Evolutionary conservation across 148 eudicot genomes (phyloP).

Genomic region (Mesembryanthemum crystallinum): DNA sequence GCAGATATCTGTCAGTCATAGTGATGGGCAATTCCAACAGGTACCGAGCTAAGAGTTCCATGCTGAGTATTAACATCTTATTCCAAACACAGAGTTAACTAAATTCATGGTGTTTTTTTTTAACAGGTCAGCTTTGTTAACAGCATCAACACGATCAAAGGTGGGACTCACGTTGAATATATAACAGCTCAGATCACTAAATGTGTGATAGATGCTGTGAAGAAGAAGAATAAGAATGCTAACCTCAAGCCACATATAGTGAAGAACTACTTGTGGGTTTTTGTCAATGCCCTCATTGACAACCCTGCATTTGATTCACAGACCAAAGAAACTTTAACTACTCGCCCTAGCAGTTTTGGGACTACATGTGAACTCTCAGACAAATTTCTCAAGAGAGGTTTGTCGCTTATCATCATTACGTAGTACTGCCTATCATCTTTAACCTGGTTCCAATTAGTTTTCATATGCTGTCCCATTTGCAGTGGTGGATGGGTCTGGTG

Average conservation of each 20-base stretch:
- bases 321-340: slow-evolving; percentile 90
- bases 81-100: not conserved
- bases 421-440: not conserved
- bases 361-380: slow-evolving; percentile 65
- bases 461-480: not conserved
- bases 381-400: slow-evolving; percentile 79
- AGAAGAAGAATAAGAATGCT: slow-evolving; percentile 71
- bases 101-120: not conserved
- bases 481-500: slow-evolving; percentile 50
- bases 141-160: slow-evolving; percentile 78
- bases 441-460: not conserved
- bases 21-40: slow-evolving; percentile 94
- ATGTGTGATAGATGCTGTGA: slow-evolving; percentile 45
- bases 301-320: slow-evolving; percentile 98
- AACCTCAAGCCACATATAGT: slow-evolving; percentile 66
- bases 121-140: slow-evolving; percentile 94
- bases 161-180: slow-evolving; percentile 96
- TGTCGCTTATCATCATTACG: not conserved
- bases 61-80: too few relatives aligned
- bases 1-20: slow-evolving; percentile 73
- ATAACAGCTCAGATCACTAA: slow-evolving; percentile 66
- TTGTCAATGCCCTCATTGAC: slow-evolving; percentile 95
- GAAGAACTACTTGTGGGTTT: slow-evolving; percentile 85
- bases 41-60: slow-evolving; percentile 24
- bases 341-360: slow-evolving; percentile 75